Base-by-base conservation (phyloP, 1,139 yeast species). In the Pichia inconspicua region DNA sequence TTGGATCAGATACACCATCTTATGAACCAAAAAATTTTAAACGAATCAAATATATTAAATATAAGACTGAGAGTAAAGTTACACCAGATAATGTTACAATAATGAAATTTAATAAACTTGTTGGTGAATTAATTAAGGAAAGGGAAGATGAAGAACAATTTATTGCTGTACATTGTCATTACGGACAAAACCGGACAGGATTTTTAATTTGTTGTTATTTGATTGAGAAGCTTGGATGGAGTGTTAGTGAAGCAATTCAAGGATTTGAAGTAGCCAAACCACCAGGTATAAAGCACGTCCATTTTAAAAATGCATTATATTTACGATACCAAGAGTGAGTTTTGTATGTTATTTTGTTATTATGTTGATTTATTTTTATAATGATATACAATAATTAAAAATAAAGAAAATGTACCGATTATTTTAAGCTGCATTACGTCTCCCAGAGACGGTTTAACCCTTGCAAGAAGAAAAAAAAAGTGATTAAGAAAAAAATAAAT, bases 141-240 rank as follows among this genome's bases (percentile, higher is more conserved):
- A 51, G 28, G 53, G 57, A 41, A 54, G 54, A 45, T 4, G 50
- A 41, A 2, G 53, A 50, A 17, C 78, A 78, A 9, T 66, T 72
- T 34, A 67, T 84, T 5, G 89, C 77, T 0, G 84, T 84, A 5
- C 94, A 84, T 64, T 84, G 94, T 61, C 94, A 84, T 61, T 84
- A 84, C 61, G 94, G 94, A 3, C 85, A 83, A 64, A 84, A 84
- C 62, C 68, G 94, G 48, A 84, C 94, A 0, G 94, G 94, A 1
- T 84, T 79, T 58, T 72, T 84, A 51, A 77, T 84, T 27, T 81
- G 87, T 58, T 78, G 86, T 58, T 84, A 81, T 60, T 68, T 84
- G 59, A 73, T 84, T 40, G 88, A 82, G 57, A 67, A 67, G 48
- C 65, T 77, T 28, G 80, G 79, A 0, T 77, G 84, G 77, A 58